A percentile compares a stretch with the other conserved stretches of the same genome.
Conservation (phyloP, 768 basidiomycete species). For the Podaxis sp. region DNA sequence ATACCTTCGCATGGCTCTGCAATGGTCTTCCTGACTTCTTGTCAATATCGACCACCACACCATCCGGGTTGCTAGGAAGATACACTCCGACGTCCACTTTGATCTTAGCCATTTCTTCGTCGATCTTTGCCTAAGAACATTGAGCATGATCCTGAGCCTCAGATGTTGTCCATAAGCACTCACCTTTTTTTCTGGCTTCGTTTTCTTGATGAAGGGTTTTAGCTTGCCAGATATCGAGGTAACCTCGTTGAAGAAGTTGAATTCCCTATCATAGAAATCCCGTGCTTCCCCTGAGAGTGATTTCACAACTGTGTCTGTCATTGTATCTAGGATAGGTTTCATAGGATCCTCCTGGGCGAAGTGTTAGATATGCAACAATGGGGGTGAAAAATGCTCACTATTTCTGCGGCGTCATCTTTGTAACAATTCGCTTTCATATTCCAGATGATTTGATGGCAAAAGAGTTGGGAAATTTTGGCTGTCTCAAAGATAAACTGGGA, state of each 20-base stretch:
- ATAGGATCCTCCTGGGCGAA: conserved; percentile 80
- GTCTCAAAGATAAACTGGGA: conserved; percentile 96
- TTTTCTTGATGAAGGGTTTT: conserved; percentile 93
- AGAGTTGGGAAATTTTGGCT: conserved; percentile 93
- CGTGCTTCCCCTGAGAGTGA: conserved; percentile 88
- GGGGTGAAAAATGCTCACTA: conserved; percentile 44
- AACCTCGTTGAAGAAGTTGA: conserved; percentile 92
- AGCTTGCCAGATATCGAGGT: conserved; percentile 98
- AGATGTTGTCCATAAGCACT: not conserved
- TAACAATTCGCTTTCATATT: conserved; percentile 99
- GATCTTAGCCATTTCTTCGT: conserved; percentile 99
- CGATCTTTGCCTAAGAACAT: conserved; percentile 83
- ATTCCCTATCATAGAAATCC: conserved; percentile 92
- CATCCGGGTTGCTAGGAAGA: conserved; percentile 96
- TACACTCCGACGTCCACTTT: conserved; percentile 93
- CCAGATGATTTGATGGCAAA: conserved; percentile 99
- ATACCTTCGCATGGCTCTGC: conserved; percentile 96
- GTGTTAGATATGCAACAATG: not conserved
- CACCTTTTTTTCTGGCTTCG: conserved; percentile 96
- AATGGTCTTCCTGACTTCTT: conserved; percentile 94
- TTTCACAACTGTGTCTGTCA: conserved; percentile 77
- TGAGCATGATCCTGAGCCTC: conserved; percentile 7
- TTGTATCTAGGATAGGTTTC: conserved; percentile 91
- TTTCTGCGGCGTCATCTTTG: conserved; percentile 86
- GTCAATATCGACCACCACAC: conserved; percentile 94